Evolutionary conservation across 768 basidiomycete genomes (phyloP), one percentile per base, ranked within the genome.

Genomic region (Leucosporidium yakuticum): DNA sequence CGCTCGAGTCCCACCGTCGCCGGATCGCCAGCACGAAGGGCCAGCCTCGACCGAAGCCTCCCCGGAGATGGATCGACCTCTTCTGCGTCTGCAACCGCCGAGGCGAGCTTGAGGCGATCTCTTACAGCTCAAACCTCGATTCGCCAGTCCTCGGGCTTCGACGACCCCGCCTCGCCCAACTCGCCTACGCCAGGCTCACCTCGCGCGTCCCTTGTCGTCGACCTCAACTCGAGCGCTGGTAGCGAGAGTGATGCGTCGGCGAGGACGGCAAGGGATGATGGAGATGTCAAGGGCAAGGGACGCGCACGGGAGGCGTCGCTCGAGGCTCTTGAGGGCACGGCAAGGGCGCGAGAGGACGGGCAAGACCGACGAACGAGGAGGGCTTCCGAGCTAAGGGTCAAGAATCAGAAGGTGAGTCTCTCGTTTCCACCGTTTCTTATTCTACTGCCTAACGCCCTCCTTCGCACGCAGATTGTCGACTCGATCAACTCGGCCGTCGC

Each of bases 341-440:
- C n/a, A 27, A 20, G 0, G 12, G 44, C 4, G n/a, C 11, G n/a
- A 53, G 34, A 29, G 60, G 50, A 0, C 19, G 25, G 20, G 47
- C 25, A 2, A 44, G 44, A 47, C 21, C 21, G 47, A 34, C 57
- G 50, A 14, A 62, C 8, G 51, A 60, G 27, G 36, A 31, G 31
- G 31, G 62, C 65, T 0, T 15, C 54, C 0, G 55, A 55, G 57
- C 25, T 60, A 21, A 34, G 34, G 39, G 50, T 48, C 63, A 70
- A 65, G 55, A 67, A 67, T 31, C 69, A 70, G 63, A 25, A 54
- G 51, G 68, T 61, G 21, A 53, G 63, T n/a, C n/a, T n/a, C n/a
- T n/a, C n/a, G n/a, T 17, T 21, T 39, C 19, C 48, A 6, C n/a
- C 5, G 3, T 29, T n/a, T 12, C 21, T 21, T 56, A 36, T 17